These are phyloP conservation scores for Hyaloperonospora brassicae DNA, from an alignment of 352 stramenopile genomes.

Conservation along the genomic window DNA sequence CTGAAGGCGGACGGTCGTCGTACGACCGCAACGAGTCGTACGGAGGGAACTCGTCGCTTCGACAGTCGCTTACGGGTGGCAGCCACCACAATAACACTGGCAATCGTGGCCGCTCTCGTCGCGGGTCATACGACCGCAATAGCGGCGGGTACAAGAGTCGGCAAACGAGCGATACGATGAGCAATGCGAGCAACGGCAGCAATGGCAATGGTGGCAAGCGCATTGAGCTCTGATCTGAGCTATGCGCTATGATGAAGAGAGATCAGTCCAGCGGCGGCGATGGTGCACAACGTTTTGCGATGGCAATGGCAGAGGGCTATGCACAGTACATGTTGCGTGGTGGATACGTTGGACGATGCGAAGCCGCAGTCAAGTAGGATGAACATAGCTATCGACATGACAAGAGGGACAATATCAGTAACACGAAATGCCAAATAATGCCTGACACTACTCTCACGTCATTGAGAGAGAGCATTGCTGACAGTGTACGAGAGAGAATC, in stretches of 20 bases:
- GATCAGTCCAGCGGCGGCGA: conserved; percentile 19
- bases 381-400: conserved; percentile 31
- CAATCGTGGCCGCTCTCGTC: conserved; percentile 43
- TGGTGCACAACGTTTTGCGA: conserved; percentile 8
- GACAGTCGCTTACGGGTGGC: conserved; percentile 32
- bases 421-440: conserved; percentile 20
- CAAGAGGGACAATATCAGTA: conserved; percentile 16
- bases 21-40: conserved; percentile 45
- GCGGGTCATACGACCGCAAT: conserved; percentile 55
- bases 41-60: conserved; percentile 28
- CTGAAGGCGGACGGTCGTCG: conserved; percentile 27
- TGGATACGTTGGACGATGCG: conserved; percentile 21
- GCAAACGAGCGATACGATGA: conserved; percentile 41
- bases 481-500: no score
- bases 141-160: conserved; percentile 33
- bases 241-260: conserved; percentile 13
- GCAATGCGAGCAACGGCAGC: conserved; percentile 44
- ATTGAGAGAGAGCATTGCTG: neutral
- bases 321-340: no score
- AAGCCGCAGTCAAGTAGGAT: conserved; percentile 15
- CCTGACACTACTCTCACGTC: neutral
- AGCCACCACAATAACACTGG: conserved; percentile 24
- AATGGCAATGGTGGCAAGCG: conserved; percentile 38
- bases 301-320: conserved; percentile 9
- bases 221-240: conserved; percentile 49